A percentile compares a stretch with the other conserved stretches of the same genome.
phyloP scores from a whole-genome alignment of 106 monocot genomes.

The Platanthera zijinensis region DNA sequence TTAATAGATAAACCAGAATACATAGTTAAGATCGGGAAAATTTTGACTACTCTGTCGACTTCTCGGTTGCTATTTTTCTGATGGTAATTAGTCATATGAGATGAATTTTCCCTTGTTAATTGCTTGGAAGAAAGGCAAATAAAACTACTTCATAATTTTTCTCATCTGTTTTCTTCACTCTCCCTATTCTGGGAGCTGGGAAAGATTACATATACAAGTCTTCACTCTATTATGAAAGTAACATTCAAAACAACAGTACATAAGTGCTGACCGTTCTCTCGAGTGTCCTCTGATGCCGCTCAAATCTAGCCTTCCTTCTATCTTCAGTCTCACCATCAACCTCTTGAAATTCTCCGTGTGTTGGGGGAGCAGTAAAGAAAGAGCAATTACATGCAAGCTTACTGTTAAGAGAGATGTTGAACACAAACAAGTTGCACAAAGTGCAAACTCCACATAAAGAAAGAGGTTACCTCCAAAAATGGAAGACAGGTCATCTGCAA shows the following conservation, averaged over 20 bases:
- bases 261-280: slow-evolving; percentile 60
- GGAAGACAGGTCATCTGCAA: slow-evolving; percentile 76
- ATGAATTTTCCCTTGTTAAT: too few species aligned
- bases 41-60: too few species aligned
- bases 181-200: neutral
- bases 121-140: too few species aligned
- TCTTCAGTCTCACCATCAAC: slow-evolving; percentile 84
- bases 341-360: slow-evolving; percentile 88
- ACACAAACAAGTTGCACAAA: neutral
- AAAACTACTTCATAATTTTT: too few species aligned
- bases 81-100: too few species aligned
- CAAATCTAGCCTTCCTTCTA: slow-evolving; percentile 76
- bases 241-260: neutral
- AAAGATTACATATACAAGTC: neutral
- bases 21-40: too few species aligned
- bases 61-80: too few species aligned
- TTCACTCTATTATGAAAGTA: neutral
- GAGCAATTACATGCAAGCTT: neutral
- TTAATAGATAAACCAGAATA: too few species aligned
- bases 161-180: too few species aligned
- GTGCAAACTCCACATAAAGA: neutral
- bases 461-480: slow-evolving; percentile 76
- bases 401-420: neutral
- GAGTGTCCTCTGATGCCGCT: slow-evolving; percentile 66
- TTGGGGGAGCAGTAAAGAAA: slow-evolving; percentile 33